Evolutionary conservation across 1,139 yeast species (phyloP).

Genomic region (Meyerozyma smithsonii): DNA sequence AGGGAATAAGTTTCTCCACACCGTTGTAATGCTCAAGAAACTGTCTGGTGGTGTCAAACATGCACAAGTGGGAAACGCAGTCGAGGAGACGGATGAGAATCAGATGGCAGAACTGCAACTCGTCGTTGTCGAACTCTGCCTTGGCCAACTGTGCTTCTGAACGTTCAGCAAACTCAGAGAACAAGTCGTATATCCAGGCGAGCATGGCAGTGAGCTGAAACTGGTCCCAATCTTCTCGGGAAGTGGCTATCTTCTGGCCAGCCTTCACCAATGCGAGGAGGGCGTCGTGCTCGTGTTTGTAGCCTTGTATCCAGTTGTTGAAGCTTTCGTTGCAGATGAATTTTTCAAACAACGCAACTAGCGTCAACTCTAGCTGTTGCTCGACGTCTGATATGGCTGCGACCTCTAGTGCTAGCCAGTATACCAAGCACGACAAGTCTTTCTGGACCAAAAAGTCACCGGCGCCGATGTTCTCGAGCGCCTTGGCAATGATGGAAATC

Average conservation of each 20-base stretch:
- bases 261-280: conserved; percentile 19
- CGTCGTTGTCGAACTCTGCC: conserved; percentile 9
- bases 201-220: conserved; percentile 47
- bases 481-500: neutral
- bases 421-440: neutral
- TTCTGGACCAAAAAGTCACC: neutral
- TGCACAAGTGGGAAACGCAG: conserved; percentile 47
- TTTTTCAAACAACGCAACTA: conserved; percentile 13
- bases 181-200: conserved; percentile 49
- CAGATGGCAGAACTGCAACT: conserved; percentile 15
- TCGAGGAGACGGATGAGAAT: conserved; percentile 36
- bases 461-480: neutral
- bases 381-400: neutral
- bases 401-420: neutral
- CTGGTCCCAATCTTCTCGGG: conserved; percentile 50
- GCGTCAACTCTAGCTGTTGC: neutral
- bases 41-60: conserved; percentile 47
- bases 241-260: conserved; percentile 42
- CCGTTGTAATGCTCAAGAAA: conserved; percentile 50
- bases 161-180: conserved; percentile 12
- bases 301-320: conserved; percentile 14
- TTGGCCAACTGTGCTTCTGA: conserved; percentile 11
- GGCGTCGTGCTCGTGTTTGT: neutral
- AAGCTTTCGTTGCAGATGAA: conserved; percentile 22
- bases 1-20: conserved; percentile 36